Percentiles rank a stretch among this genome's conserved stretches.
Conservation (phyloP, 1,284 basidiomycete genomes). For the Naganishia sp. region DNA sequence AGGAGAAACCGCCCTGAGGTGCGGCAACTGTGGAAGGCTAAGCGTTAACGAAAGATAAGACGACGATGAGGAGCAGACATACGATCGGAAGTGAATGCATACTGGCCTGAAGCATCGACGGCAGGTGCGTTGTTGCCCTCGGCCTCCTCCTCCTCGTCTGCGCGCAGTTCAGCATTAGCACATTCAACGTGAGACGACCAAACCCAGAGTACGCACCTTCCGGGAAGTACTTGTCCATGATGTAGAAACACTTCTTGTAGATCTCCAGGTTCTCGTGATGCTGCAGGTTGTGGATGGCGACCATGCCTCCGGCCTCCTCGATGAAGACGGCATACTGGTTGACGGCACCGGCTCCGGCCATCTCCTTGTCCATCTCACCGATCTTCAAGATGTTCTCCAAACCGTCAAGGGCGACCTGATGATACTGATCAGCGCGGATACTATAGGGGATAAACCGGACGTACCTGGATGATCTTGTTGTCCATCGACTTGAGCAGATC, state of each 20-base stretch:
- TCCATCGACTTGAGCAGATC: slow-evolving; percentile 97
- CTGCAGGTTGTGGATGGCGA: slow-evolving; percentile 97
- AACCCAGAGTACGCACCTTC: slow-evolving; percentile 57
- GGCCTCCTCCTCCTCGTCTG: slow-evolving; percentile 59
- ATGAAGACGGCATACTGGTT: slow-evolving; percentile 95
- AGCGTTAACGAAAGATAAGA: slow-evolving; percentile 22
- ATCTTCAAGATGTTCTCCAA: slow-evolving; percentile 99
- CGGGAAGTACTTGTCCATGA: slow-evolving; percentile 96
- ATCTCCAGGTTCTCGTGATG: slow-evolving; percentile 99
- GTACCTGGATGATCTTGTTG: slow-evolving; percentile 99
- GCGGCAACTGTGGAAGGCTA: slow-evolving; percentile 64
- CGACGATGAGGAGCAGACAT: slow-evolving; percentile 48
- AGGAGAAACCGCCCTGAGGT: slow-evolving; percentile 93
- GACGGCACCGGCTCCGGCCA: slow-evolving; percentile 74
- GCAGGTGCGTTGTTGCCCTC: slow-evolving; percentile 72
- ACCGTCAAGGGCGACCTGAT: slow-evolving; percentile 74
- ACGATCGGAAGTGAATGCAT: slow-evolving; percentile 71
- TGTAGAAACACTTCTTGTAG: slow-evolving; percentile 99
- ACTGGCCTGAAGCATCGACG: slow-evolving; percentile 84
- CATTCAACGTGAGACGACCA: background rate
- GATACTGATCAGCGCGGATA: background rate
- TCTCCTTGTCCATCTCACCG: slow-evolving; percentile 91
- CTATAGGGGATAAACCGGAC: background rate
- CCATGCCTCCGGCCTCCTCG: slow-evolving; percentile 97
- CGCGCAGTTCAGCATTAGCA: slow-evolving; percentile 32